Conservation (phyloP, 2,329 filamentous ascomycete species). For the Exutisphaerella laricina region DNA sequence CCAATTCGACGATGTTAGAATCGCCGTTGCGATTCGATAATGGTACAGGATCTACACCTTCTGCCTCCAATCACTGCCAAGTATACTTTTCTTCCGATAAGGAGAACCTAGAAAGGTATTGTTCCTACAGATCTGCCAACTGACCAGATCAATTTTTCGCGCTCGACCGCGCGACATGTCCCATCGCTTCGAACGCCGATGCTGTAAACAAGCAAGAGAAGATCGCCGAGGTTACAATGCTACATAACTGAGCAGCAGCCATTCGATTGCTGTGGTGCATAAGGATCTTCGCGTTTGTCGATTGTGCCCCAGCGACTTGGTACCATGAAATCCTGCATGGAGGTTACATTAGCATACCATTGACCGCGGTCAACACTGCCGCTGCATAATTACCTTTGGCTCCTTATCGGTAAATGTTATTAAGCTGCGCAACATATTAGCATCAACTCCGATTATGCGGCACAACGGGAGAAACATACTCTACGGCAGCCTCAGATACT, state of each 20-base stretch:
- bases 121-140: constrained; percentile 2
- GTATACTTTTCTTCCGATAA: neutral
- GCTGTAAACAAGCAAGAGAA: constrained; percentile 20
- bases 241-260: constrained; percentile 97
- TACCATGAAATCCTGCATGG: constrained; percentile 78
- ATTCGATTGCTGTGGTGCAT: constrained; percentile 86
- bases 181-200: constrained; percentile 22
- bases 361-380: neutral
- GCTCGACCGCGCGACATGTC: neutral
- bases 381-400: constrained; percentile 54
- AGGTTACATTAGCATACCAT: neutral
- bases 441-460: neutral
- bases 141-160: constrained; percentile 1
- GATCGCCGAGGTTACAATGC: constrained; percentile 19
- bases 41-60: constrained; percentile 4
- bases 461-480: constrained; percentile 36
- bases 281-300: constrained; percentile 95
- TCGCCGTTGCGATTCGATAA: neutral
- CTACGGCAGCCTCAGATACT: constrained; percentile 77
- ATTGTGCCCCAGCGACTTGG: constrained; percentile 94
- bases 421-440: constrained; percentile 56
- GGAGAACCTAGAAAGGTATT: constrained; percentile 1
- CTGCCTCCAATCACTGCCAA: constrained; percentile 1
- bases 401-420: constrained; percentile 94
- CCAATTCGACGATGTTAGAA: neutral